Base-by-base conservation (phyloP, 345 rosid species). In the Erucastrum elatum region DNA sequence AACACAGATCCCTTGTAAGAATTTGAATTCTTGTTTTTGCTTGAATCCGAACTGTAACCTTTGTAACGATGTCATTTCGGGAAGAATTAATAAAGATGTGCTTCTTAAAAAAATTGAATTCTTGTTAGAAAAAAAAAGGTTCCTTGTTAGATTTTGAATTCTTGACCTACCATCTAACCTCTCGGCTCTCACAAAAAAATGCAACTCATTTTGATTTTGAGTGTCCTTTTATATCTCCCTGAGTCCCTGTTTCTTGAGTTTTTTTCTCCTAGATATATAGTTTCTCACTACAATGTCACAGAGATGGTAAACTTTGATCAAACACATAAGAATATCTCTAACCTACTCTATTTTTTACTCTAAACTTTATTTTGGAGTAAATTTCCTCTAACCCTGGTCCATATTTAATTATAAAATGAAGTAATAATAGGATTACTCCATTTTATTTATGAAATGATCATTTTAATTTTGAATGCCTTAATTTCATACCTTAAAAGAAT, bases 121-220 rank as follows among this genome's bases (percentile, higher is more conserved):
- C n/a, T n/a, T n/a, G n/a, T 33, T 0, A 33, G 35, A 33, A 33
- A 33, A 33, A 33, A 33, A 33, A 1, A 21, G n/a, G 49, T 39
- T 39, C 64, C 39, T 49, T 25, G 29, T 41, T 58, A n/a, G 55
- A 26, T 21, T 63, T 70, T 77, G 16, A 66, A 56, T 10, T 59
- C 15, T 10, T 26, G 26, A 53, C 59, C 25, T 16, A 53, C 59
- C 15, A 16, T 53, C 59, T 53, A 53, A 49, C 56, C 59, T 53
- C 59, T 29, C 30, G 30, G 30, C 30, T 29, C 30, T 16, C 25
- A 53, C 59, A 15, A 58, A 58, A 56, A 58, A 8, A 8, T 59
- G 26, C 1, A 51, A 59, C n/a, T 61, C 16, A 29, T 27, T 61
- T 61, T 61, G 7, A 61, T 12, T 59, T 9, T 26, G 13, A 10